phyloP scores from a whole-genome alignment of 2,329 filamentous ascomycete genomes.

The Amylocarpus encephaloides region DNA sequence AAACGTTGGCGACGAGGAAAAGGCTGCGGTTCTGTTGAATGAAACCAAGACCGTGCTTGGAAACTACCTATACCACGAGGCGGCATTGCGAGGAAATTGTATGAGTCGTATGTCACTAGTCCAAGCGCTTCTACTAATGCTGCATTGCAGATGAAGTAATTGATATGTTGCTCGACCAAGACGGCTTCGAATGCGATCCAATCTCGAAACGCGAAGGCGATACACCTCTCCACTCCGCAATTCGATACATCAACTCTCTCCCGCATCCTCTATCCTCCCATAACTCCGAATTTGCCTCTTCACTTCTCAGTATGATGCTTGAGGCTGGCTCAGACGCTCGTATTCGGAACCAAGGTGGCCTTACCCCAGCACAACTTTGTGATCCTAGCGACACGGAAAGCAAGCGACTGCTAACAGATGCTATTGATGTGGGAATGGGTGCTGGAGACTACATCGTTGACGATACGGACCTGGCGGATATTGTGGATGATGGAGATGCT shows the following conservation, averaged over 20 bases:
- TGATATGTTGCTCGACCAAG: constrained; percentile 75
- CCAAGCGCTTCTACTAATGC: neutral
- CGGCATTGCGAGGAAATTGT: constrained; percentile 82
- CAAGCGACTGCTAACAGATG: constrained; percentile 58
- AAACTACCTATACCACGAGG: constrained; percentile 84
- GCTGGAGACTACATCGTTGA: constrained; percentile 40
- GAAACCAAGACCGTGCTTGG: constrained; percentile 78
- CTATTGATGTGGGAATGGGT: constrained; percentile 59
- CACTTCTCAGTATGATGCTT: constrained; percentile 71
- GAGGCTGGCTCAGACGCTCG: constrained; percentile 66
- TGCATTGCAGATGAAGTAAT: constrained; percentile 63
- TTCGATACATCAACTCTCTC: constrained; percentile 69
- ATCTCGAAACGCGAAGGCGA: constrained; percentile 64
- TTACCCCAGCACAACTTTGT: constrained; percentile 65
- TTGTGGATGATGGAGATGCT: constrained; percentile 7
- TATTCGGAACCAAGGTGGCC: constrained; percentile 64
- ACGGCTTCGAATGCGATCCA: constrained; percentile 79
- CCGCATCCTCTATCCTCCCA: constrained; percentile 33
- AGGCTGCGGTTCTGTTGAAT: constrained; percentile 76
- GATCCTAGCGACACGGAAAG: constrained; percentile 63
- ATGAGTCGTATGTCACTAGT: constrained; percentile 31
- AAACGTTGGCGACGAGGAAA: constrained; percentile 46
- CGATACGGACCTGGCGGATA: constrained; percentile 9
- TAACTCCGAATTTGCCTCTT: constrained; percentile 58
- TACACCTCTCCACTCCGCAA: constrained; percentile 72